Base-by-base conservation (phyloP, 1,284 basidiomycete species). In the Leccinum colubrinum region DNA sequence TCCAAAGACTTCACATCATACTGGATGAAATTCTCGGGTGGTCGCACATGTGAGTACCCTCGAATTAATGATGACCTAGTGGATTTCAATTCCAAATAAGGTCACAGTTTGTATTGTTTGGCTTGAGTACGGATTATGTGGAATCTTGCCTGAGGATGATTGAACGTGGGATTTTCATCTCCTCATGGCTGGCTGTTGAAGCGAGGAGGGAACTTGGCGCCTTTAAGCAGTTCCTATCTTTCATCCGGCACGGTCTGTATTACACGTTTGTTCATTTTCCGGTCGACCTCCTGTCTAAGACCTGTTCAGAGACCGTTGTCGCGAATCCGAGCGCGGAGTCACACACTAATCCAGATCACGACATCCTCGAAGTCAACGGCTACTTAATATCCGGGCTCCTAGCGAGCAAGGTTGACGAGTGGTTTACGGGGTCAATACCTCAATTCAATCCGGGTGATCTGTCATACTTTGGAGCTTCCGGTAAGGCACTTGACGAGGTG, bases 141-240 rank as follows among this genome's bases (percentile, higher is more conserved):
- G 74, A 77, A 46, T 70, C 71, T 41, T 86, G 84, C 67, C 71
- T 91, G 56, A 79, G 80, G 33, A 74, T 85, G 63, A 76, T 81
- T 6, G 79, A 80, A 46, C 81, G 80, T 64, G 84, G 81, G 6
- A 85, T 93, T 66, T 77, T 88, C 59, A 76, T 87, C 60, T 78
- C 85, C 33, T 84, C 80, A 22, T 92, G 88, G 88, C 79, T 93
- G 30, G 84, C 87, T 12, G 78, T 84, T 57, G 77, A 82, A 56
- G 83, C 87, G 48, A 84, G 88, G 62, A 81, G 78, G 68, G 90
- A 93, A 71, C 78, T 90, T 25, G 77, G 78, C 60, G 83, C 85
- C 56, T 93, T 93, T 78, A 85, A 81, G 66, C 87, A 93, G 66
- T 93, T 93, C 70, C 84, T 91, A 62, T 79, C 79, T n/a, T 93